A percentile compares a stretch with the other conserved stretches of the same genome.
Evolutionary conservation across 192 early-diverging fungal species (phyloP).

Genomic region (Coemansia aciculifera): DNA sequence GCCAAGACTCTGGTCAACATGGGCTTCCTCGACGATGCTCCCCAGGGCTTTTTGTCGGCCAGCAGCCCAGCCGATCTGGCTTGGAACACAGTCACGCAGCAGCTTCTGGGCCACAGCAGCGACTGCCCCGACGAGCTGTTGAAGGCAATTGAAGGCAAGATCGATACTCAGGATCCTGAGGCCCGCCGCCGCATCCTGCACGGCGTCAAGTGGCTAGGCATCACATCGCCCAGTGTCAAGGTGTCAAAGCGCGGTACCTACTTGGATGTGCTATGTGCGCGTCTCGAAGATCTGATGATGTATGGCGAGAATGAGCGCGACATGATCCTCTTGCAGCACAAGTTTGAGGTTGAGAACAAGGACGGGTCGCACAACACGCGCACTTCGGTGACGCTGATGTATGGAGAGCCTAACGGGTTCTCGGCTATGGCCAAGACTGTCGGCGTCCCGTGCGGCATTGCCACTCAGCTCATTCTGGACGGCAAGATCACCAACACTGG

Average conservation of each 20-base stretch:
- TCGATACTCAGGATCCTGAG: constrained; percentile 60
- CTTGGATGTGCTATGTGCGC: constrained; percentile 92
- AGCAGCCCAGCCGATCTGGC: constrained; percentile 57
- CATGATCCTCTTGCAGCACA: constrained; percentile 97
- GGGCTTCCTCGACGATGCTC: constrained; percentile 84
- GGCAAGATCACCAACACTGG: constrained; percentile 78
- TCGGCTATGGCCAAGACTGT: constrained; percentile 98
- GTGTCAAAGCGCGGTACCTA: constrained; percentile 73
- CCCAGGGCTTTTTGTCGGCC: constrained; percentile 62
- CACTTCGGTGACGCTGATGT: constrained; percentile 90
- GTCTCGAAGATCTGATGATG: constrained; percentile 94
- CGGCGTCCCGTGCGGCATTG: constrained; percentile 96
- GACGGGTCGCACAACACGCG: constrained; percentile 84
- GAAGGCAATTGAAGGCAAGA: constrained; percentile 66
- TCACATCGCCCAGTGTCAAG: constrained; percentile 69
- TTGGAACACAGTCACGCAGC: constrained; percentile 78
- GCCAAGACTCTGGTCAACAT: constrained; percentile 92
- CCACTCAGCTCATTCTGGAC: constrained; percentile 86
- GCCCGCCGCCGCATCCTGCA: constrained; percentile 63
- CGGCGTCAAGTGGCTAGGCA: constrained; percentile 84
- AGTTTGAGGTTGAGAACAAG: constrained; percentile 90
- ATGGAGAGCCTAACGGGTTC: constrained; percentile 84
- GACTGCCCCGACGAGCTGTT: constrained; percentile 55
- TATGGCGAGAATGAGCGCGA: constrained; percentile 91
- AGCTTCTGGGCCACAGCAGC: constrained; percentile 44